Evolutionary conservation across 176 grass and related monocot species (phyloP), one percentile per base, ranked within the genome.

Genomic region (Pontederia crassipes): DNA sequence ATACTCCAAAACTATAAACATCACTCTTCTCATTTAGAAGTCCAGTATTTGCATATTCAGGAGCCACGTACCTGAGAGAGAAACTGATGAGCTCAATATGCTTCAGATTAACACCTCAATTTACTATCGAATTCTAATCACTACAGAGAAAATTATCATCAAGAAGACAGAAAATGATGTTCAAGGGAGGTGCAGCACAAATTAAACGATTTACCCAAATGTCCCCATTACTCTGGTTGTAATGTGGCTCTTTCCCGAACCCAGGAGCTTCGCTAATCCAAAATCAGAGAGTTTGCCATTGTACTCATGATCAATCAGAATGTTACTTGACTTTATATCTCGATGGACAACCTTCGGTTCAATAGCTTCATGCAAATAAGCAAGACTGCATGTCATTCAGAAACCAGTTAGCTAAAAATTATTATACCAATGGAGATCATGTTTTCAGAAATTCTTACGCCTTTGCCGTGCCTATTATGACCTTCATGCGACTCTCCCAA

Each of bases 21-120:
- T 98, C 93, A 24, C 93, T 98, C 79, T 98, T 98, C 79, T 98
- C 93, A 77, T 98, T 98, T 65, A 98, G 62, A 80, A 98, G 85
- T 47, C 93, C 93, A 7, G 93, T 92, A 64, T 98, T 98, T 77
- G 93, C 88, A 54, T 98, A 98, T 66, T 98, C 93, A 45, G 93
- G 93, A 52, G 93, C 93, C 48, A 98, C 93, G 40, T 98, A 98
- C 76, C 93, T 98, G 67, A 51, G 78, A 6, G 26, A 70, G 35
- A 73, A 75, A 77, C 13, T 13, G 40, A 74, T 49, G 48, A 72
- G 10, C 15, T 11, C 45, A 14, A 45, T 46, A 62, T 32, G 11
- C 16, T 45, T 61, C 26, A 35, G 3, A 12, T 20, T 28, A 6
- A 12, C 13, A 2, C 40, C 11, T 48, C 14, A 46, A 10, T 62